Conservation (phyloP, 352 stramenopile species). For the Globisporangium iwayamae region DNA sequence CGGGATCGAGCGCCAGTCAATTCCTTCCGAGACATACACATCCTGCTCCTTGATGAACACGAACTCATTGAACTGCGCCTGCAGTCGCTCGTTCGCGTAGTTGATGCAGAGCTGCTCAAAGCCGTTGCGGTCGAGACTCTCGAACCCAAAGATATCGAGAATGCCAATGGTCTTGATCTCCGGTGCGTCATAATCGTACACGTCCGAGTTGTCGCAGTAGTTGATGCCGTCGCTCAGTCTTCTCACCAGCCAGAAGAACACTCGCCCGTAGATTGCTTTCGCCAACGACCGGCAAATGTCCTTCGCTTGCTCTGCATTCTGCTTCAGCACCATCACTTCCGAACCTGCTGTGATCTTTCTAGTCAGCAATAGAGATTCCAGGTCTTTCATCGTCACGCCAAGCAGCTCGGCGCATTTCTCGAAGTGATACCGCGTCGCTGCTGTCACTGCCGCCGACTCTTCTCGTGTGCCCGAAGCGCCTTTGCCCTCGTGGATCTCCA, state of each 20-base stretch:
- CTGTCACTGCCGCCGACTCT: slow-evolving; percentile 47
- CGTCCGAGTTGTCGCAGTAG: slow-evolving; percentile 49
- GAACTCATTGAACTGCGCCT: slow-evolving; percentile 88
- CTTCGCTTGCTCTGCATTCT: slow-evolving; percentile 64
- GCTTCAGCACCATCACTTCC: slow-evolving; percentile 83
- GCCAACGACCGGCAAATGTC: slow-evolving; percentile 93
- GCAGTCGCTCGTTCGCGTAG: slow-evolving; percentile 76
- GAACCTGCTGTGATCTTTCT: slow-evolving; percentile 90
- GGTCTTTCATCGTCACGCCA: slow-evolving; percentile 68
- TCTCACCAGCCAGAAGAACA: slow-evolving; percentile 95
- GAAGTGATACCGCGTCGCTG: slow-evolving; percentile 42
- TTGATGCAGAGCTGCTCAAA: slow-evolving; percentile 85
- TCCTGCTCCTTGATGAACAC: slow-evolving; percentile 86
- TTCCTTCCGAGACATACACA: slow-evolving; percentile 77
- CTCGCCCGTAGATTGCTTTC: slow-evolving; percentile 94
- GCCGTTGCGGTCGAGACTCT: slow-evolving; percentile 77
- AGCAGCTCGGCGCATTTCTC: slow-evolving; percentile 86
- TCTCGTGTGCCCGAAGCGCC: slow-evolving; percentile 23
- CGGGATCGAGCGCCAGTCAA: slow-evolving; percentile 82
- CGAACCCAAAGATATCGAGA: slow-evolving; percentile 89
- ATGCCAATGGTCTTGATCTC: slow-evolving; percentile 77
- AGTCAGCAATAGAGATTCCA: slow-evolving; percentile 88
- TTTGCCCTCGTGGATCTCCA: slow-evolving; percentile 13
- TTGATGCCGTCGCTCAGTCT: slow-evolving; percentile 83
- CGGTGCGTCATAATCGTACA: slow-evolving; percentile 27